Base-by-base conservation (phyloP, 768 basidiomycete species). In the Xerocomus potaroensis region DNA sequence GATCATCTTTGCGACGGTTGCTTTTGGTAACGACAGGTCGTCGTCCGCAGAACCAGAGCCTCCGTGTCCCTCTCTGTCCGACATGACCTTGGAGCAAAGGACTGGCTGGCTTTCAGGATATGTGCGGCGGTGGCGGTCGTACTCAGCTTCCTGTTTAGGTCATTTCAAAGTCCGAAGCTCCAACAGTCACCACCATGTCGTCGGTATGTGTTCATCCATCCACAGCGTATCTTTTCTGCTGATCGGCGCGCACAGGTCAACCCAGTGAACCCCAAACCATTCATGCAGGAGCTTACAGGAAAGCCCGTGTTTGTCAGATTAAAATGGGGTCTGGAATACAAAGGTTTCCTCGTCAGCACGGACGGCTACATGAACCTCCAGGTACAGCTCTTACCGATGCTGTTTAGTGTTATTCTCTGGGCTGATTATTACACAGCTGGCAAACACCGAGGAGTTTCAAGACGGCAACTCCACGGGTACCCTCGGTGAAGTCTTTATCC, bases 301-400 rank as follows among this genome's bases (percentile, higher is more conserved):
- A 97, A 99, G 75, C 85, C 87, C 31, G 91, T 98, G 36, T 89
- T 83, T 62, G 96, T 98, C 53, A 81, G 83, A 50, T 80, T 99
- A 62, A 99, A 99, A 74, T 99, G 96, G 96, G 96, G 96, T 51
- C 77, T 97, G 41, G 93, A 98, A 64, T 98, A 98, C 78, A 96
- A 93, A 74, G 96, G 96, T 34, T 99, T 96, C 73, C 79, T 99
- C 53, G 96, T 99, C 56, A 94, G 91, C 61, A 97, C 96, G 7
- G 96, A 99, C 69, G 91, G 91, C 11, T 99, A 96, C 73, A 98
- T 98, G 96, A 99, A 99, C 68, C 80, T 99, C 38, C 96, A 99
- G 77, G 95, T 91, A 59, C 50, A 52, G n/a, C n/a, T n/a, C n/a
- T n/a, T 38, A 18, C 41, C 43, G 23, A 45, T 45, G 42, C n/a